Evolutionary conservation across 108 stramenopile genomes (phyloP), one percentile per base, ranked within the genome.

Genomic region (Cyclostephanos invisitatus): DNA sequence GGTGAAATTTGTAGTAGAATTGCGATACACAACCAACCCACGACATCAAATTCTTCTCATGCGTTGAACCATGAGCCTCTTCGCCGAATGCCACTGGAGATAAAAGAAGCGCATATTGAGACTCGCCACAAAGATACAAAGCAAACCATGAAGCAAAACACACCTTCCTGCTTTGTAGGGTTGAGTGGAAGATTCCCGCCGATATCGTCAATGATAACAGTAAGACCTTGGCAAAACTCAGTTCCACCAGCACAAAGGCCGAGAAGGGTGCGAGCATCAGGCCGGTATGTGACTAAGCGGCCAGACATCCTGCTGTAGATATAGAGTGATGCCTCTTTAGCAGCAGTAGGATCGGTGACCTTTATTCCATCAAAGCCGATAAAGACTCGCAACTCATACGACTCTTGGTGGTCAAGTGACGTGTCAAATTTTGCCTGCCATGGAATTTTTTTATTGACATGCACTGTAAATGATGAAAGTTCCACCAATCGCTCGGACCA

Each of bases 141-240:
- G 14, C 67, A 69, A 48, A 84, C 58, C 50, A 83, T 84, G 4
- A 32, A 3, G 3, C 67, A 71, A 56, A 68, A 68, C 9, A 29
- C 67, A 36, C 51, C 28, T 8, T 20, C 61, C 56, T 89, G 86
- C 56, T 89, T 89, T 65, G 88, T 89, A 8, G 88, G 86, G 50
- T 85, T 81, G 8, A 89, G 44, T 3, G 88, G 88, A 0, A 89
- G 50, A 1, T 73, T 64, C 3, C 82, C 84, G 35, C 67, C 57
- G 40, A 74, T 53, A 64, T 89, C 88, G 55, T 89, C 88, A 17
- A 89, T 54, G 54, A 89, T 74, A 24, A 89, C 62, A 3, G 84
- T 87, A 24, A 89, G 56, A 21, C 79, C 88, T 75, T 89, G 88
- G 21, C 69, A 64, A 58, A 70, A 89, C 20, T 87, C 77, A 8